phyloP scores from a whole-genome alignment of 495 filamentous ascomycete genomes.

The Podospora didyma region DNA sequence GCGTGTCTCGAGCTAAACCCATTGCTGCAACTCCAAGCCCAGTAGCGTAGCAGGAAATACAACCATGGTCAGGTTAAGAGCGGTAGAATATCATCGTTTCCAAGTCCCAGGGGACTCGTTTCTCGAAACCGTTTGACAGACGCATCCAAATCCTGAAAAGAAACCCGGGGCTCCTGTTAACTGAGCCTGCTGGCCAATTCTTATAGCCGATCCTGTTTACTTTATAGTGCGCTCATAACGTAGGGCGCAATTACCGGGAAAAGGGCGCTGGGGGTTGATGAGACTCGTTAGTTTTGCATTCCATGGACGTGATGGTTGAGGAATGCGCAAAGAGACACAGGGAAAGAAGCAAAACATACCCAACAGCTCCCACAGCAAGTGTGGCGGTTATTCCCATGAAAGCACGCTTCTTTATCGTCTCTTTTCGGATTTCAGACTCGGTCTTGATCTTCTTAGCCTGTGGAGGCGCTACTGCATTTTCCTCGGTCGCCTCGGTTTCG shows the following conservation, averaged over 20 bases:
- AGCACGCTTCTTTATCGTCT: slow-evolving; percentile 77
- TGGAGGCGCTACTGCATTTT: slow-evolving; percentile 52
- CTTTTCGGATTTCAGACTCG: slow-evolving; percentile 71
- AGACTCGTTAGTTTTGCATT: background rate
- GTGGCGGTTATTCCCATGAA: slow-evolving; percentile 79
- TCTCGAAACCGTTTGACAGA: too few relatives aligned
- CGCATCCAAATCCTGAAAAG: too few relatives aligned
- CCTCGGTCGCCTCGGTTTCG: slow-evolving; percentile 32
- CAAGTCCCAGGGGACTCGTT: too few relatives aligned
- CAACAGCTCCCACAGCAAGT: slow-evolving; percentile 61
- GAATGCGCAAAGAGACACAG: slow-evolving; percentile 4
- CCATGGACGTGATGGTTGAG: background rate
- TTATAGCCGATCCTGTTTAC: background rate
- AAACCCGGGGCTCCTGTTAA: too few relatives aligned
- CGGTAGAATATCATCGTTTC: too few relatives aligned
- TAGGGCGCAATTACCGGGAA: slow-evolving; percentile 54
- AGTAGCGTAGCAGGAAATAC: too few relatives aligned
- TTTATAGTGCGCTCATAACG: slow-evolving; percentile 44
- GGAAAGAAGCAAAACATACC: slow-evolving; percentile 57
- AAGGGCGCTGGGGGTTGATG: slow-evolving; percentile 17
- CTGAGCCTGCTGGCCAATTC: too few relatives aligned
- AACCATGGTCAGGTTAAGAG: too few relatives aligned
- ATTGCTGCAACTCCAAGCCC: background rate
- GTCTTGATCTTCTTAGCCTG: slow-evolving; percentile 72
- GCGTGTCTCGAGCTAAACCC: slow-evolving; percentile 3